Evolutionary conservation across 805 yeast genomes (phyloP), one percentile per base, ranked within the genome.

Genomic region (Brettanomyces bruxellensis): DNA sequence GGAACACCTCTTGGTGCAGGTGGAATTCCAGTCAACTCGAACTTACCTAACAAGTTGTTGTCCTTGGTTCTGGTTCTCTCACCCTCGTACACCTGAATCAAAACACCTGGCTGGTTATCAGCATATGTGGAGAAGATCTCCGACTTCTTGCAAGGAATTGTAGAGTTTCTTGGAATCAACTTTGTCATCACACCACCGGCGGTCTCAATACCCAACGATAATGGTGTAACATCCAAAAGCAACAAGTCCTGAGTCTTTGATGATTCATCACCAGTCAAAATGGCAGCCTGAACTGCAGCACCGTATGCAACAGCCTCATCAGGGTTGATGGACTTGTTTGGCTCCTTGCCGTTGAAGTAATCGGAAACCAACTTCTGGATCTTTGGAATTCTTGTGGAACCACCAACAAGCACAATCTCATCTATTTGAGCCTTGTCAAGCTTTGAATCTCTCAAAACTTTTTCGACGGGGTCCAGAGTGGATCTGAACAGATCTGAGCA

Each of bases 151-250:
- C 96, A 86, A 72, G 98, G 98, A 59, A 90, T 88, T 52, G 96
- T 88, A 48, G 96, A 84, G 86, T 91, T 91, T 80, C 99, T 86
- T 76, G 96, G 96, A 64, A 91, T 90, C 73, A 90, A 82, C 75
- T 87, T 87, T 70, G 96, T 90, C 95, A 90, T 89, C 73, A 89
- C 90, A 81, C 97, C 97, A 78, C 98, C 97, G 63, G 96, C 96
- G 58, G 96, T 90, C 77, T 90, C 97, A 72, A 90, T 89, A 82
- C 98, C 98, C 61, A 89, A 70, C 47, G 97, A 90, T 67, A 90
- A 79, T 71, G 97, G 97, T 62, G 96, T 93, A 66, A 90, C 97
- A 79, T 90, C 98, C 67, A 90, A 79, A 64, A 90, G 78, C 65
- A 90, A 76, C 68, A 89, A 75, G 69, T 89, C 96, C 76, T 89